Base-by-base conservation (phyloP, 805 yeast genomes). In the Clavispora vitiphila region DNA sequence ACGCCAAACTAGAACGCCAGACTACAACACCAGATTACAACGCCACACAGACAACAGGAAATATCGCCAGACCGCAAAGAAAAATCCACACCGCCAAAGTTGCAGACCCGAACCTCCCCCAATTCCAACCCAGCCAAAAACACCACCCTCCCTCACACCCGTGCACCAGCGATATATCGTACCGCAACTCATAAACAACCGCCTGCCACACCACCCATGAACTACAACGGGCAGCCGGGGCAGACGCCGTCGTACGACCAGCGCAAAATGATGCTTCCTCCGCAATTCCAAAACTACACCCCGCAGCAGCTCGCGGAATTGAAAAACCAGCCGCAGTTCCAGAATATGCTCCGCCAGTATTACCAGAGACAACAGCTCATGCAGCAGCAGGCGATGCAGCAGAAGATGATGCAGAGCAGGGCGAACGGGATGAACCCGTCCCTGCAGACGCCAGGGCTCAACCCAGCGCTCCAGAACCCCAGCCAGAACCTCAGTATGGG, bases 241-340 rank as follows among this genome's bases (percentile, higher is more conserved):
- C 46, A 44, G 25, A 34, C 37, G 20, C 40, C 40, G 14, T 27
- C 38, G 25, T 61, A 49, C 36, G 55, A 56, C n/a, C 57, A 42
- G 54, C 57, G 48, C 8, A 52, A 50, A 48, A 44, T 65, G 27
- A 52, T 54, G 55, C 44, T 62, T 41, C 55, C 63, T 20, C 57
- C 58, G 3, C 57, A 58, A 39, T 41, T 52, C 32, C 53, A 46
- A 32, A 64, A 65, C 39, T 50, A 68, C 30, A 55, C 68, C 18
- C 71, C 74, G 18, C 71, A 68, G 49, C 74, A 66, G 42, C 58
- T 67, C 34, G 72, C 68, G 47, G 72, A 65, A 42, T 54, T 67
- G 43, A 64, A 64, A 44, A 64, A 56, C 47, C 74, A 68, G 50
- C 71, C 72, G 3, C 74, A 68, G 47, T 64, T 65, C 41, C 74